Evolutionary conservation across 139 green algal species (phyloP).

Genomic region (Axilococcus clingmanii): DNA sequence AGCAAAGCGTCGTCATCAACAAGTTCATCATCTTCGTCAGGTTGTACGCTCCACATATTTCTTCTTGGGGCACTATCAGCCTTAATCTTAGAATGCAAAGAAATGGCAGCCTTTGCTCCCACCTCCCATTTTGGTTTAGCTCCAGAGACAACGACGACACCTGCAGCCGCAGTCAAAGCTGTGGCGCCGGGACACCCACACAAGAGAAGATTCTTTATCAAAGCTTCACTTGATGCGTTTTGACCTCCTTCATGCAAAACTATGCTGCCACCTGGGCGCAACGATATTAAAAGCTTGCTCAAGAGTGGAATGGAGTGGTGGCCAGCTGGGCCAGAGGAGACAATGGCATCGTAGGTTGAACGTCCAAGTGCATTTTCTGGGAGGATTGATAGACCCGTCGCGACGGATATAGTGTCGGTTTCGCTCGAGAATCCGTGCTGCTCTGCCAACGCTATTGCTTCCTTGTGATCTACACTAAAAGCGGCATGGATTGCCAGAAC

Average conservation of each 20-base stretch:
- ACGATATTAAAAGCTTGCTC: background rate
- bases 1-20: conserved; percentile 91
- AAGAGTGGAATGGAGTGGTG: conserved; percentile 26
- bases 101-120: conserved; percentile 44
- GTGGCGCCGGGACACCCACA: conserved; percentile 25
- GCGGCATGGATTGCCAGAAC: too few relatives aligned
- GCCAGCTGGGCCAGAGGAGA: background rate
- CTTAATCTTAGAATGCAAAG: conserved; percentile 23
- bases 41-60: conserved; percentile 25
- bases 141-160: conserved; percentile 8
- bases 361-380: background rate
- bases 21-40: conserved; percentile 73
- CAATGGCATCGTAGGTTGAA: background rate
- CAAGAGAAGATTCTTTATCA: conserved; percentile 44
- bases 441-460: too few relatives aligned
- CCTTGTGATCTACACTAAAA: too few relatives aligned
- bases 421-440: too few relatives aligned
- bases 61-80: conserved; percentile 3
- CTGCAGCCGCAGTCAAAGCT: conserved; percentile 2
- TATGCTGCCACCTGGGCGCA: conserved; percentile 26
- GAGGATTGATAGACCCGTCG: background rate
- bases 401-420: background rate
- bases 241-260: conserved; percentile 18
- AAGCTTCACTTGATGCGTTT: background rate
- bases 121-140: conserved; percentile 47